Evolutionary conservation across 2,329 filamentous ascomycete genomes (phyloP).

Genomic region (Davidsoniella eucalypti): DNA sequence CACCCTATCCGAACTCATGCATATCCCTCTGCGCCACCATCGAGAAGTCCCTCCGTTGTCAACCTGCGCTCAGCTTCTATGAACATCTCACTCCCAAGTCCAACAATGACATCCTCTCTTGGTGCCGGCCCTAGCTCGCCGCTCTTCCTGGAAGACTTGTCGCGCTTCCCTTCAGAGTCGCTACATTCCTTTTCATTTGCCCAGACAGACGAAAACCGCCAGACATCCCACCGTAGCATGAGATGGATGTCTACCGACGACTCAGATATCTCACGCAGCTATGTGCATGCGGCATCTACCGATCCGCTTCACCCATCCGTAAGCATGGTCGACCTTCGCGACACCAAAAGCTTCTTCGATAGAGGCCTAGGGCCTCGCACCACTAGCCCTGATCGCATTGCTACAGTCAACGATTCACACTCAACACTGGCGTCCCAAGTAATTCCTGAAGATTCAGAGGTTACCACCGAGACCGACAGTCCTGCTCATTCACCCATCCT

Average conservation of each 20-base stretch:
- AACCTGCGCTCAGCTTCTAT: conserved; percentile 56
- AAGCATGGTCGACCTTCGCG: conserved; percentile 15
- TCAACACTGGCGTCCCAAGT: conserved; percentile 7
- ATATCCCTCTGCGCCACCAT: conserved; percentile 47
- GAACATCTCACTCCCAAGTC: conserved; percentile 44
- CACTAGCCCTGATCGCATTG: conserved; percentile 9
- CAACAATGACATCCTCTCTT: conserved; percentile 32
- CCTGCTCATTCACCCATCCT: background rate
- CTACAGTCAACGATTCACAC: background rate
- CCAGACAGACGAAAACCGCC: conserved; percentile 81
- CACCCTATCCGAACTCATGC: conserved; percentile 50
- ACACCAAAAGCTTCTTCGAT: conserved; percentile 3
- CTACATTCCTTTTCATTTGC: conserved; percentile 97
- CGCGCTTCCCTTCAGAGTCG: conserved; percentile 85
- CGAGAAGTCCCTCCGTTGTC: conserved; percentile 39
- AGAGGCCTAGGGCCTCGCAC: conserved; percentile 8
- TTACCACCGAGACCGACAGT: background rate
- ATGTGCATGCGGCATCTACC: conserved; percentile 69
- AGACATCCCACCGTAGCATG: conserved; percentile 44
- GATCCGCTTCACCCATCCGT: conserved; percentile 88
- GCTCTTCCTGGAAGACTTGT: conserved; percentile 71
- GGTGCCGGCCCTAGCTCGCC: conserved; percentile 51
- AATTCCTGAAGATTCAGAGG: conserved; percentile 8
- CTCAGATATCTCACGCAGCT: conserved; percentile 31
- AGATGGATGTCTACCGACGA: conserved; percentile 91